These are phyloP conservation scores for Arabidopsis hybrid DNA, from an alignment of 441 rosid genomes.

Conservation along the genomic window DNA sequence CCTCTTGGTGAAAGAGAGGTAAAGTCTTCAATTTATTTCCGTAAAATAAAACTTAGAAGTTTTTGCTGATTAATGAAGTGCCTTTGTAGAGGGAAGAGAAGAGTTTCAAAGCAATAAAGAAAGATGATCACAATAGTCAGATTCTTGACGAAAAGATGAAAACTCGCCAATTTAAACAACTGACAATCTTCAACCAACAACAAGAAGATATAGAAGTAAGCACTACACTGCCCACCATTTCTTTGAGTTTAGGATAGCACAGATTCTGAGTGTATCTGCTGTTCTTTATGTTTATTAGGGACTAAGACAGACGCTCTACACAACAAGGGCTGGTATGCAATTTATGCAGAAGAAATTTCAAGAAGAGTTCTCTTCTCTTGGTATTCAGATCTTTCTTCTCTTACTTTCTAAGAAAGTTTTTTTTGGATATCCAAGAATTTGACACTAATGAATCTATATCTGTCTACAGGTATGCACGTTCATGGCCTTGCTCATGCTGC, in stretches of 20 bases:
- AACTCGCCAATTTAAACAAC: slow-evolving; percentile 55
- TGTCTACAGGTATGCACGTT: slow-evolving; percentile 71
- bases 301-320: slow-evolving; percentile 64
- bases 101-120: slow-evolving; percentile 51
- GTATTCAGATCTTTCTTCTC: slow-evolving; percentile 47
- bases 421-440: slow-evolving; percentile 24
- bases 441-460: slow-evolving; percentile 17
- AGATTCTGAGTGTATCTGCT: slow-evolving; percentile 20
- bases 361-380: slow-evolving; percentile 84
- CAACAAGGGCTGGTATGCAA: slow-evolving; percentile 91
- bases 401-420: slow-evolving; percentile 4
- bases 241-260: slow-evolving; percentile 20
- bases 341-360: slow-evolving; percentile 84
- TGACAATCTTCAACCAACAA: slow-evolving; percentile 72
- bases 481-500: slow-evolving; percentile 89
- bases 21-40: slow-evolving; percentile 33
- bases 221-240: slow-evolving; percentile 5
- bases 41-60: neutral
- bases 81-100: slow-evolving; percentile 64
- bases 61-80: slow-evolving; percentile 29
- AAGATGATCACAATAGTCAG: slow-evolving; percentile 56
- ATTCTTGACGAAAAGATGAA: slow-evolving; percentile 60
- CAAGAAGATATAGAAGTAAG: slow-evolving; percentile 74
- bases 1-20: slow-evolving; percentile 69
- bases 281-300: slow-evolving; percentile 54